Evolutionary conservation across 2,329 filamentous ascomycete species (phyloP).

Genomic region (Apiospora kogelbergensis): DNA sequence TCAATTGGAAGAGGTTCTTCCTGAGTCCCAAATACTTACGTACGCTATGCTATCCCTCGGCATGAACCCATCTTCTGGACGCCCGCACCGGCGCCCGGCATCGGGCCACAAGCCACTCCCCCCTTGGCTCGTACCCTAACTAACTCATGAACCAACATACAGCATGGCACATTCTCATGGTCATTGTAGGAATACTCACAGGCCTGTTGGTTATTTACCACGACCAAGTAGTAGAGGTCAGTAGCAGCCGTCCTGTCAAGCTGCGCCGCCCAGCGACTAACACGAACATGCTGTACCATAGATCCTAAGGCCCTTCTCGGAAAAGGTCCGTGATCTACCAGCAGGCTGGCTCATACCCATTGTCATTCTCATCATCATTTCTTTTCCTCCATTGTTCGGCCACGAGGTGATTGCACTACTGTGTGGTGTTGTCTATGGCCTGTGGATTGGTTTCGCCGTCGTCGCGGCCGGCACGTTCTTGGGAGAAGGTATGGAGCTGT

Average conservation of each 20-base stretch:
- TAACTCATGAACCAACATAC: neutral
- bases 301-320: slow-evolving; percentile 35
- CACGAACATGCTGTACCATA: slow-evolving; percentile 12
- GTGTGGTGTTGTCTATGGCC: slow-evolving; percentile 40
- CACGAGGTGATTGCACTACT: slow-evolving; percentile 42
- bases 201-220: slow-evolving; percentile 37
- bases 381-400: slow-evolving; percentile 42
- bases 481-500: slow-evolving; percentile 34
- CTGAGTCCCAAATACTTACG: slow-evolving; percentile 9
- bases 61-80: neutral
- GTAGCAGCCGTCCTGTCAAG: slow-evolving; percentile 8
- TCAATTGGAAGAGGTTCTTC: slow-evolving; percentile 10
- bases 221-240: slow-evolving; percentile 36
- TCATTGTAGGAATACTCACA: slow-evolving; percentile 30
- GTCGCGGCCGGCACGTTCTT: slow-evolving; percentile 41
- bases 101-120: neutral
- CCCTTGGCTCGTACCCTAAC: neutral
- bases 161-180: slow-evolving; percentile 28
- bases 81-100: too few relatives aligned
- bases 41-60: neutral
- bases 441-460: slow-evolving; percentile 41
- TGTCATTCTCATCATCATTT: slow-evolving; percentile 37
- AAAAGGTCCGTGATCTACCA: slow-evolving; percentile 37
- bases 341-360: slow-evolving; percentile 41
- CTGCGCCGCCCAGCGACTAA: neutral